Evolutionary conservation across 495 filamentous ascomycete species (phyloP), one percentile per base, ranked within the genome.

Genomic region (Aspergillus panamensis): DNA sequence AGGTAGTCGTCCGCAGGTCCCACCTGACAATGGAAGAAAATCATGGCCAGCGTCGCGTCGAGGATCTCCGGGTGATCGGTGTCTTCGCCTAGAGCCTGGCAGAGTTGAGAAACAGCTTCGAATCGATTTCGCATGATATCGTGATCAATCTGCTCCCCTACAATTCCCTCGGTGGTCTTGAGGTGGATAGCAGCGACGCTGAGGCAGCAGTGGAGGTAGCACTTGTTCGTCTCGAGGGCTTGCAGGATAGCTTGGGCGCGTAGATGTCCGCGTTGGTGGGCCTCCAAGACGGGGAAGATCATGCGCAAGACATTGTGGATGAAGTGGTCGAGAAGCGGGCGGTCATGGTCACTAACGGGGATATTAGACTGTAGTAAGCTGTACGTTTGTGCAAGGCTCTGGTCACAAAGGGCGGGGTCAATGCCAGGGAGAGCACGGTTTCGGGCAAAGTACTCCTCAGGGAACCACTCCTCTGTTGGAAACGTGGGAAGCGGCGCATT

Each of bases 11-110:
- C 88, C 4, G 87, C 83, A 47, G 88, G 79, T 33, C 94, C 94
- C 55, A 97, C 92, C 14, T 89, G 89, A 76, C 89, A 93, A 64
- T 96, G 92, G 80, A 97, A 98, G 77, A 97, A 92, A 59, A 97
- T 96, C 84, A 98, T 92, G 49, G 91, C 94, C 8, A 98, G 79
- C 1, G 93, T 92, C 3, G 94, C 91, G 73, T 98, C 94, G 12
- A 98, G 82, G 61, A 96, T 96, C 65, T 93, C 80, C 47, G 87
- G 80, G 69, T 96, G 91, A 59, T 97, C 78, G 61, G 83, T 82
- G 64, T 98, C 93, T 31, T 80, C 74, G 58, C 84, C 84, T 32
- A 97, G 78, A 0, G 93, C 89, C 58, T 92, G 85, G 74, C 91
- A 96, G 1, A 98, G 80, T 59, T 90, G 82, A 1, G 88, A 84